Evolutionary conservation across 306 rosid species (phyloP).

Genomic region (Quillaja saponaria): DNA sequence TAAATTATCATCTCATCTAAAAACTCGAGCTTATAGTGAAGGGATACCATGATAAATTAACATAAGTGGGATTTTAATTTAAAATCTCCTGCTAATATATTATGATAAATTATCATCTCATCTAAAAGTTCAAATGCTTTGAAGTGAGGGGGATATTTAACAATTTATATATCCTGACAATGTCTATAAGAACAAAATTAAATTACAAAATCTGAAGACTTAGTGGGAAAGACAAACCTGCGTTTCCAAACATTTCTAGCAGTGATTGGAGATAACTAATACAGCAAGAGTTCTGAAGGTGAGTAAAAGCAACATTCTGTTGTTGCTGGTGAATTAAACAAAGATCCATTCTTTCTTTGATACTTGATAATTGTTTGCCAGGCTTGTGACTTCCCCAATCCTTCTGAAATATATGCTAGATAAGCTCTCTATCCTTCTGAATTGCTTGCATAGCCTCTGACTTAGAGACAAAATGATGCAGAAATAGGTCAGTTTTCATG

Average conservation of each 20-base stretch:
- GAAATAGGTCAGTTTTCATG: constrained; percentile 19
- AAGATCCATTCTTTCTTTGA: constrained; percentile 63
- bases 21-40: no score
- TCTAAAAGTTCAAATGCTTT: no score
- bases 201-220: not conserved
- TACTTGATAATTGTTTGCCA: constrained; percentile 54
- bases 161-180: no score
- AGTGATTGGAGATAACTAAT: constrained; percentile 44
- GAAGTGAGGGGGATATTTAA: no score
- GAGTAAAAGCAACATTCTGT: constrained; percentile 49
- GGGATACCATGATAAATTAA: no score
- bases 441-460: constrained; percentile 36
- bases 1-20: no score
- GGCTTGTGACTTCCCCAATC: constrained; percentile 39
- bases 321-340: constrained; percentile 57
- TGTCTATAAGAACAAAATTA: no score
- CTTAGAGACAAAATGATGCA: constrained; percentile 5
- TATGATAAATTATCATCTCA: no score
- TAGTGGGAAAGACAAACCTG: constrained; percentile 32
- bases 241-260: constrained; percentile 46
- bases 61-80: no score
- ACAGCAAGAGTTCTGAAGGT: constrained; percentile 38
- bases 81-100: no score
- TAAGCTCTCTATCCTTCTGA: constrained; percentile 50
- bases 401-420: constrained; percentile 55